Base-by-base conservation (phyloP, 495 filamentous ascomycete genomes). In the Pseudoneurospora amorphoporcata region DNA sequence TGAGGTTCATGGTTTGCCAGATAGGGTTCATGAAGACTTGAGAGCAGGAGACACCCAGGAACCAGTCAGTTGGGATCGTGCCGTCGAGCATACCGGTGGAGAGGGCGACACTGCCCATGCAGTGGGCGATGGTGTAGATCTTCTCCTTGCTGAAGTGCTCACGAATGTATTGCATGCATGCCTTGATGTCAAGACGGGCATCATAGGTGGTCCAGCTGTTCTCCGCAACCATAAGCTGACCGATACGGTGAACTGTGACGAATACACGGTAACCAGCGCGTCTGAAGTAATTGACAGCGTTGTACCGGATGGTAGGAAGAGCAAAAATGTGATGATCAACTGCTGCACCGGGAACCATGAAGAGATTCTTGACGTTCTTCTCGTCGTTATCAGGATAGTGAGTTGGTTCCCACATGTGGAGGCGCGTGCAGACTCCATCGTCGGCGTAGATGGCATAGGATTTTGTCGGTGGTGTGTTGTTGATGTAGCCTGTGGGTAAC, bases 1-100 rank as follows among this genome's bases (percentile, higher is more conserved):
- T 76, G 75, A 87, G 82, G 77, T 92, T 92, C 74, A 87, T 78
- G 6, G 81, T 82, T 39, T 79, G 81, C 82, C 87, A 91, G 42
- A 87, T 82, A 8, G 89, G 89, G 77, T 90, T 87, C 79, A 89
- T 86, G 82, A 92, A 91, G 2, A 91, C 89, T 40, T 90, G 86
- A 42, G 84, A 88, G 73, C 85, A 86, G 1, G 87, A 89, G 58
- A 91, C 81, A n/a, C 90, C 90, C 43, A 80, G 79, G 77, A 91
- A 84, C 86, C 87, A 90, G 35, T 77, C 75, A 0, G 83, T 69
- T 4, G 86, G 84, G 73, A 92, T 89, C 0, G 86, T 88, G 65
- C 90, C 90, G 76, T 91, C 89, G 3, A 92, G 84, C 0, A 92
- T 81, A 43, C 89, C 90, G 40, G 83, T 81, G 0, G 83, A 80